Evolutionary conservation across 805 yeast genomes (phyloP), one percentile per base, ranked within the genome.

Genomic region (Teunomyces pallodes): DNA sequence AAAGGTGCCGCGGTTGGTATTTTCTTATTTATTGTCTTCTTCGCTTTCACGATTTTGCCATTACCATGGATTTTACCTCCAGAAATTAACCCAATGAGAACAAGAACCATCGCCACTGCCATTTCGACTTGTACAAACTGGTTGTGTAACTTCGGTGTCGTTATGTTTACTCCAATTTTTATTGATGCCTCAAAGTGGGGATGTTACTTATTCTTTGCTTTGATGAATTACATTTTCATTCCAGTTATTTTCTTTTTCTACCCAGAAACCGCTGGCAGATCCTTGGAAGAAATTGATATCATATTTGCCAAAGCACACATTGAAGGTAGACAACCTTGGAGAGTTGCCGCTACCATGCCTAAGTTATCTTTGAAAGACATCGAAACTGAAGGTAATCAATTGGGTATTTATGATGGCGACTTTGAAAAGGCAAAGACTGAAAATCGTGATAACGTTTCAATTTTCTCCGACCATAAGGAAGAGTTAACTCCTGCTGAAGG

Each of bases 271-370:
- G 76, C 70, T 39, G 78, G 74, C 43, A 65, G 75, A 61, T 54
- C 68, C 31, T 70, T 72, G 64, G 76, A 71, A 64, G 79, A 75
- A 59, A 68, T 70, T 47, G 77, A 74, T 62, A 82, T 83, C 60
- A 82, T 86, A 47, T 81, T 73, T 53, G 87, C 87, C 59, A 81
- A 79, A 67, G 79, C 86, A 6, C 66, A 76, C 54, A 74, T 67
- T 41, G 90, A 86, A 51, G 75, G 76, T 43, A 76, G 75, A 54
- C 77, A 74, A 52, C 80, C 85, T 30, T 84, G 75, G 77, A 74
- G 80, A 63, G 84, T 86, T 42, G 90, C 90, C 44, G 72, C 76
- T 35, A 69, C 75, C 47, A 58, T 85, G 75, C 89, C 89, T 35
- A 78, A 76, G 62, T 72, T 86, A 50, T 61, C 78, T n/a, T 64